Evolutionary conservation across 1,284 basidiomycete species (phyloP).

Genomic region (Trametes sp.): DNA sequence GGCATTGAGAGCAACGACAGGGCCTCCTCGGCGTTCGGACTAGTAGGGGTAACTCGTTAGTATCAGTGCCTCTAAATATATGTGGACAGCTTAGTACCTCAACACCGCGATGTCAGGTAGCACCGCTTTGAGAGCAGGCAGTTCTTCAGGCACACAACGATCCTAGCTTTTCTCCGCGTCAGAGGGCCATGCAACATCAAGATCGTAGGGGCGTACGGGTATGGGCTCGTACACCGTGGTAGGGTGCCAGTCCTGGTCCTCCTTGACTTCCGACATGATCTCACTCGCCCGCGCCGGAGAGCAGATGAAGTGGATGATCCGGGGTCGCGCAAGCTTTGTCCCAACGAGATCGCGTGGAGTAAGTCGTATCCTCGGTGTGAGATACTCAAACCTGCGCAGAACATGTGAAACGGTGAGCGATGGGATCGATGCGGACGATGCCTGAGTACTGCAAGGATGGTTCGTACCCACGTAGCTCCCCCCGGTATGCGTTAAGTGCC

Average conservation of each 20-base stretch:
- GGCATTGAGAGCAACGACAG: slow-evolving; percentile 66
- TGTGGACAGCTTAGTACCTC: no score
- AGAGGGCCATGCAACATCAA: neutral
- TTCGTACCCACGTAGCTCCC: slow-evolving; percentile 72
- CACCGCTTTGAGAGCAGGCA: slow-evolving; percentile 71
- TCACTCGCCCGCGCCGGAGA: slow-evolving; percentile 74
- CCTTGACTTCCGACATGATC: slow-evolving; percentile 71
- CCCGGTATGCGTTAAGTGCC: slow-evolving; percentile 82
- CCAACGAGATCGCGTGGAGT: slow-evolving; percentile 71
- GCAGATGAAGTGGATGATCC: slow-evolving; percentile 86
- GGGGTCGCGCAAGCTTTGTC: slow-evolving; percentile 61
- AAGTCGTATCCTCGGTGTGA: slow-evolving; percentile 77
- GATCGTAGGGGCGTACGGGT: slow-evolving; percentile 58
- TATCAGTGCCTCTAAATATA: neutral
- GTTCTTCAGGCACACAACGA: slow-evolving; percentile 80
- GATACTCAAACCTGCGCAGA: slow-evolving; percentile 76
- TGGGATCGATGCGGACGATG: neutral
- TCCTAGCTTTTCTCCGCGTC: slow-evolving; percentile 53
- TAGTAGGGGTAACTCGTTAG: slow-evolving; percentile 38
- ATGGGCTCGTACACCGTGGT: slow-evolving; percentile 86
- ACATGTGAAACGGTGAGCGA: neutral
- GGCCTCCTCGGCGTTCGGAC: slow-evolving; percentile 83
- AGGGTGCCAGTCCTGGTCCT: slow-evolving; percentile 66
- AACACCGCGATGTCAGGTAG: slow-evolving; percentile 69
- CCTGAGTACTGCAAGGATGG: neutral